phyloP scores from a whole-genome alignment of 2,329 filamentous ascomycete genomes.

The Cladosporium sp. region DNA sequence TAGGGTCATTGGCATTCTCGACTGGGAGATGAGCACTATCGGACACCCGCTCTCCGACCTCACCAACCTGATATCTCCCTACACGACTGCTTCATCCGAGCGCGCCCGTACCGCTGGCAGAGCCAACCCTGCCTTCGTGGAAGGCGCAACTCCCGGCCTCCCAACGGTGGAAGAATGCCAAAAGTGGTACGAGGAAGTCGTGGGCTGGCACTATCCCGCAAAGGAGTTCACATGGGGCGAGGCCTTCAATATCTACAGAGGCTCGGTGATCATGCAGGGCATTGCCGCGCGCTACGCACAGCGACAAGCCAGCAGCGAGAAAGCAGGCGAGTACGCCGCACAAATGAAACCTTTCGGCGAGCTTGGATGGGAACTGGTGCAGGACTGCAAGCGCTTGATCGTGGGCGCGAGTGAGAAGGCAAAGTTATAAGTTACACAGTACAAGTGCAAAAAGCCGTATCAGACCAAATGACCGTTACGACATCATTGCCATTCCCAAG shows the following conservation, averaged over 20 bases:
- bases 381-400: constrained; percentile 42
- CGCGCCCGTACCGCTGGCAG: constrained; percentile 42
- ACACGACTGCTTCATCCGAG: constrained; percentile 41
- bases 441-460: background rate
- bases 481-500: background rate
- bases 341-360: constrained; percentile 72
- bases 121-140: constrained; percentile 57
- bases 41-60: constrained; percentile 94
- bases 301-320: constrained; percentile 84
- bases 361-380: constrained; percentile 74
- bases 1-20: constrained; percentile 85
- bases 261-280: constrained; percentile 73
- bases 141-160: constrained; percentile 65
- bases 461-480: background rate
- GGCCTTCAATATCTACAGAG: constrained; percentile 62
- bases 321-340: constrained; percentile 70
- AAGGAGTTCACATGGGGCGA: constrained; percentile 64
- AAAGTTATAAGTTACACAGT: constrained; percentile 19
- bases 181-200: constrained; percentile 65
- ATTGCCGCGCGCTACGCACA: constrained; percentile 85
- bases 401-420: constrained; percentile 33
- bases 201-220: constrained; percentile 67
- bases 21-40: constrained; percentile 98
- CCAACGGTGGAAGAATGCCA: constrained; percentile 61
- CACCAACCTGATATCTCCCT: constrained; percentile 67